Percentiles rank a stretch among this genome's conserved stretches.
These are phyloP conservation scores for Hypomontagnella monticulosa DNA, from an alignment of 495 filamentous ascomycete genomes.

Conservation along the genomic window DNA sequence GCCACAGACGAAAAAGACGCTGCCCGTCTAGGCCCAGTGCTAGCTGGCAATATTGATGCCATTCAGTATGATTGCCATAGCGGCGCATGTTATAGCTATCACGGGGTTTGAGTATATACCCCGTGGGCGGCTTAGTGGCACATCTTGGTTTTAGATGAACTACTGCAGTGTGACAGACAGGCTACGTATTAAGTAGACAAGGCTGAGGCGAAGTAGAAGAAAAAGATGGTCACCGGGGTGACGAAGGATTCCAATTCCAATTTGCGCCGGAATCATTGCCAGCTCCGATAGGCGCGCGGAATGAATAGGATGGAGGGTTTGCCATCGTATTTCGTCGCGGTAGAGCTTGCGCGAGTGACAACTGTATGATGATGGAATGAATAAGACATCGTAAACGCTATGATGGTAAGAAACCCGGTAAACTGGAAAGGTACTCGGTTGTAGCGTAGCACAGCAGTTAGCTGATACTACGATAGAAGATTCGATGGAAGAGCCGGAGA, in stretches of 20 bases:
- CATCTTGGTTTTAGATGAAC: constrained; percentile 39
- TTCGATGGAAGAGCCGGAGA: constrained; percentile 38
- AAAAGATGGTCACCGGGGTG: constrained; percentile 4
- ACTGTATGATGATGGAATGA: constrained; percentile 18
- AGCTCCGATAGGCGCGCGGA: constrained; percentile 29
- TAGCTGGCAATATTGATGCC: constrained; percentile 4
- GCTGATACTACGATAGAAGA: constrained; percentile 21
- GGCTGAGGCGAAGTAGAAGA: constrained; percentile 29
- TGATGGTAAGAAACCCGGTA: constrained; percentile 34
- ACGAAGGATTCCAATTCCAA: constrained; percentile 1
- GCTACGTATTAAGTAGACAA: constrained; percentile 39
- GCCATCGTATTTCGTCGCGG: constrained; percentile 24
- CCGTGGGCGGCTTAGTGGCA: constrained; percentile 23
- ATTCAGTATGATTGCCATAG: constrained; percentile 20
- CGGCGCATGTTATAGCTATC: constrained; percentile 18
- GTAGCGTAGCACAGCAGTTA: constrained; percentile 34
- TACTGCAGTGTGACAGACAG: constrained; percentile 41
- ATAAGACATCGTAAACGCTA: constrained; percentile 16
- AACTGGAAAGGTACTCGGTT: constrained; percentile 33
- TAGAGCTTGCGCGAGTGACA: constrained; percentile 28
- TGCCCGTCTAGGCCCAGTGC: constrained; percentile 1
- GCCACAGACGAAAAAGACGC: constrained; percentile 15
- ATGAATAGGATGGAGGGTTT: constrained; percentile 12
- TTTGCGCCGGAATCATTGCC: constrained; percentile 6
- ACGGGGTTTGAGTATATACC: constrained; percentile 18